Evolutionary conservation across 805 yeast genomes (phyloP).

Genomic region (Candida qinlingensis): DNA sequence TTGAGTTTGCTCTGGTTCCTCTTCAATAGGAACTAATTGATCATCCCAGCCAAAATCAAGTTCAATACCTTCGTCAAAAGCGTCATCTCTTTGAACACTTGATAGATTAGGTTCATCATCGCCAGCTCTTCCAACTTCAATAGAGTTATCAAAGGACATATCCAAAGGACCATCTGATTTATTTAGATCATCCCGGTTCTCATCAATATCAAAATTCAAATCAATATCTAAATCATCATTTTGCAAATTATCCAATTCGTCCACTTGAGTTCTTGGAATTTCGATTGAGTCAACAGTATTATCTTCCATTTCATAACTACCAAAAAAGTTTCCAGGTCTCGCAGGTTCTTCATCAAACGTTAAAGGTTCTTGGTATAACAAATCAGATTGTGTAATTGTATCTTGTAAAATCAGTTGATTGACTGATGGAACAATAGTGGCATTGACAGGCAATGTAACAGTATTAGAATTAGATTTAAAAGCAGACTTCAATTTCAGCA

Average conservation of each 20-base stretch:
- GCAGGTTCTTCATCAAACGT: constrained; percentile 23
- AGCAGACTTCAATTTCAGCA: constrained; percentile 64
- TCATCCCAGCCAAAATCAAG: constrained; percentile 9
- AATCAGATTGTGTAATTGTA: constrained; percentile 73
- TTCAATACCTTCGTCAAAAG: constrained; percentile 4
- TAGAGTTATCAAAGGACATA: constrained; percentile 32
- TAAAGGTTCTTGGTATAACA: constrained; percentile 61
- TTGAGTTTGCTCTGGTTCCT: constrained; percentile 13
- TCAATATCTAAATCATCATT: constrained; percentile 49
- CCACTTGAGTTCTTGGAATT: constrained; percentile 47
- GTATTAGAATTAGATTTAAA: constrained; percentile 42
- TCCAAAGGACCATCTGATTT: constrained; percentile 22
- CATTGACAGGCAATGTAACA: constrained; percentile 53
- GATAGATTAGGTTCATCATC: constrained; percentile 19
- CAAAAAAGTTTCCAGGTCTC: constrained; percentile 13
- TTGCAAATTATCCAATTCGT: constrained; percentile 26
- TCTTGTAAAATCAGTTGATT: constrained; percentile 62
- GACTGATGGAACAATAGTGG: constrained; percentile 56
- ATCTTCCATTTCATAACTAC: constrained; percentile 12
- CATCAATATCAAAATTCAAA: constrained; percentile 39
- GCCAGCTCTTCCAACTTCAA: constrained; percentile 49
- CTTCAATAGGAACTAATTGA: constrained; percentile 15
- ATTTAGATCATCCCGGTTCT: constrained; percentile 26
- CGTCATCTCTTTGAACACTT: constrained; percentile 4
- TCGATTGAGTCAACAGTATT: constrained; percentile 56